Evolutionary conservation across 129 eudicot species (phyloP), one percentile per base, ranked within the genome.

Genomic region (Mikania micrantha): DNA sequence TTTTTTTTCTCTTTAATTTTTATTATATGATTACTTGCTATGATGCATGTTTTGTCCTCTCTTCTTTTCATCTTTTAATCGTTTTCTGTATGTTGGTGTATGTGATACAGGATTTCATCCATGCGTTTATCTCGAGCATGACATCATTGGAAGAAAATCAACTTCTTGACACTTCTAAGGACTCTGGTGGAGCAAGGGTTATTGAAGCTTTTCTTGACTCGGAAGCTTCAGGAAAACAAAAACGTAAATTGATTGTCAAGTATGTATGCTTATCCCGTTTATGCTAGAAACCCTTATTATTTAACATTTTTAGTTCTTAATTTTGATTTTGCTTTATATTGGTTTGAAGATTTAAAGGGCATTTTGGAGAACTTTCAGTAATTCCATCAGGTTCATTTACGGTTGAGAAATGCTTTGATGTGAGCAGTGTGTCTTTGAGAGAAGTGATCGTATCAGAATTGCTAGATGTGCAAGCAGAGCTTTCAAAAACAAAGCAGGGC

Each of bases 171-270:
- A 77, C 85, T 12, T 28, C 81, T 49, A 87, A 84, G 78, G 96
- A 93, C 79, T 77, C 87, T 41, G 85, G 93, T 42, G 99, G 99
- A 59, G 82, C 96, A n/a, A 78, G 99, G 68, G 95, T 89, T 73
- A 79, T 93, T 67, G 99, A 93, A 84, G 92, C 96, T 82, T 93
- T 93, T 69, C 95, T 93, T 58, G 48, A 38, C 76, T 93, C 99
- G 48, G 84, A 79, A 67, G 90, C 89, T 70, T 77, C 90, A 5
- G 80, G 77, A 20, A 89, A 93, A 70, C 96, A 88, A 60, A 93
- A 86, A 76, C 85, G 90, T 69, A 93, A 84, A 74, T 75, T 93
- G 72, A 69, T 93, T 58, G 68, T 61, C 80, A 93, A 85, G 96
- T 93, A 86, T 66, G 87, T 41, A 56, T 36, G 75, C 56, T 52